Percentiles rank a stretch among this genome's conserved stretches.
phyloP scores from a whole-genome alignment of 1,284 basidiomycete genomes.

The Ustilago curta region DNA sequence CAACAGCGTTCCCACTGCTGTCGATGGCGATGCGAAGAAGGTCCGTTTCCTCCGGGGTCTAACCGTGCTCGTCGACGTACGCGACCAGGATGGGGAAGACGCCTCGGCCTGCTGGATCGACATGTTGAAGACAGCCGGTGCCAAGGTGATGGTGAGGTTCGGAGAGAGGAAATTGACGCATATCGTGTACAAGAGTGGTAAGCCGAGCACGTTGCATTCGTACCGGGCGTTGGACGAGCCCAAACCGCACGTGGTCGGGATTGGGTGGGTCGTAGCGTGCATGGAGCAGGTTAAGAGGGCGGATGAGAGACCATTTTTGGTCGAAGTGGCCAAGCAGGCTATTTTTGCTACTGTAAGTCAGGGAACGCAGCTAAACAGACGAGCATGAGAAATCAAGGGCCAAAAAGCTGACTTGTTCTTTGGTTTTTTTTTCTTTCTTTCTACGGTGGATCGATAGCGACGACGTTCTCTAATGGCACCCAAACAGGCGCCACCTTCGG shows the following conservation, averaged over 20 bases:
- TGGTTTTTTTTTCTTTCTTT: background rate
- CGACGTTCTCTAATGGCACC: conserved; percentile 52
- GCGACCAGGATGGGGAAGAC: conserved; percentile 62
- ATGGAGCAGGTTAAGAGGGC: conserved; percentile 49
- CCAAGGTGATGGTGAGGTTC: conserved; percentile 53
- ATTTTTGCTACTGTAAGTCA: conserved; percentile 58
- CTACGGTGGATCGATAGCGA: conserved; percentile 18
- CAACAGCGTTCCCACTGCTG: background rate
- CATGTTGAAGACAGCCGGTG: conserved; percentile 56
- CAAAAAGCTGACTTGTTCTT: background rate
- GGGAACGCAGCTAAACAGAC: background rate
- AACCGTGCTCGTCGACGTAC: conserved; percentile 59
- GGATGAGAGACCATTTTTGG: conserved; percentile 56
- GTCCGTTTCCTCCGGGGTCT: conserved; percentile 51
- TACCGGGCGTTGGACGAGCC: conserved; percentile 48
- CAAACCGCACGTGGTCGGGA: conserved; percentile 59
- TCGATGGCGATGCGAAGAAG: conserved; percentile 25
- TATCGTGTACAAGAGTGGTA: conserved; percentile 63
- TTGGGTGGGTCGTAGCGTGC: conserved; percentile 59
- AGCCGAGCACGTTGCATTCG: conserved; percentile 55
- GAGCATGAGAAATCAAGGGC: background rate
- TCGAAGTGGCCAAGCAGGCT: conserved; percentile 63
- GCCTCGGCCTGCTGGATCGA: conserved; percentile 56
- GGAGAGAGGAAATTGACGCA: conserved; percentile 54
- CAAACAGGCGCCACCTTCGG: conserved; percentile 35